These are phyloP conservation scores for Albizia julibrissin DNA, from an alignment of 306 rosid species.

Conservation along the genomic window DNA sequence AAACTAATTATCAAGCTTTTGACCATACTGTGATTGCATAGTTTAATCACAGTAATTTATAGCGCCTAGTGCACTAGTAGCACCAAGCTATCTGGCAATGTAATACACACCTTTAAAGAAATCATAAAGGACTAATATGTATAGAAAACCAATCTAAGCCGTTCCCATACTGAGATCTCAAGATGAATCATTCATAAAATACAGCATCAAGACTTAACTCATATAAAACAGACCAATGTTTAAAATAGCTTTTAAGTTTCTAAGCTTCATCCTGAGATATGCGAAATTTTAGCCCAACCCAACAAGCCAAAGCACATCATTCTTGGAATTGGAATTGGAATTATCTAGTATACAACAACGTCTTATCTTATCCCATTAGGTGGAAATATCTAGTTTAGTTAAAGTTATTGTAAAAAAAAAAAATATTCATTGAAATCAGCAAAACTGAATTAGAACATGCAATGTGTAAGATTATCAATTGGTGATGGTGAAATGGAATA, in stretches of 20 bases:
- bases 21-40: conserved; percentile 8
- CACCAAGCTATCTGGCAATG: background rate
- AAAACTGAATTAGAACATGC: background rate
- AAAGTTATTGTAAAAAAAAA: background rate
- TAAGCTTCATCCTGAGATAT: background rate
- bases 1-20: conserved; percentile 4
- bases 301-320: background rate
- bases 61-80: background rate
- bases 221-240: background rate
- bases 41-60: background rate
- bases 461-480: background rate
- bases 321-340: background rate
- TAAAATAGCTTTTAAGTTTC: background rate
- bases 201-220: background rate
- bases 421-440: background rate
- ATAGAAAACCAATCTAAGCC: background rate
- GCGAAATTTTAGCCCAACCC: background rate
- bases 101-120: background rate
- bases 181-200: background rate
- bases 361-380: too few species aligned
- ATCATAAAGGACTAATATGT: background rate
- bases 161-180: background rate
- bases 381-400: background rate
- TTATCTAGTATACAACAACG: too few species aligned
- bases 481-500: background rate